phyloP scores from a whole-genome alignment of 73 alveolate genomes.

The Diophrys appendiculata region DNA sequence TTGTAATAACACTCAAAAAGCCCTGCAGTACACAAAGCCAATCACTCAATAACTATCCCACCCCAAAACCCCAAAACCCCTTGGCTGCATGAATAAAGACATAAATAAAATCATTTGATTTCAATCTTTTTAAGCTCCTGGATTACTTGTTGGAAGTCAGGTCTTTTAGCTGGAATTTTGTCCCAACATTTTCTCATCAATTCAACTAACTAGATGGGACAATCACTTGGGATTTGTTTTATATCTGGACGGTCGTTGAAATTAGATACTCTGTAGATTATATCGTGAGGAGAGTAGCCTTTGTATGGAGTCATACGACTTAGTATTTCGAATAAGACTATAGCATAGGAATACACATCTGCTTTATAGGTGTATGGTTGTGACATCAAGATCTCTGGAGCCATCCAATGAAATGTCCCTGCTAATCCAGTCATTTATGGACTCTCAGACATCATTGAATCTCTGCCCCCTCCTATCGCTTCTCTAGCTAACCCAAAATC shows the following conservation, averaged over 20 bases:
- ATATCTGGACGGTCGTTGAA: conserved; percentile 80
- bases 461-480: conserved; percentile 81
- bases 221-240: conserved; percentile 63
- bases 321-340: conserved; percentile 92
- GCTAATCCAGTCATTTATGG: conserved; percentile 21
- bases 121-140: conserved; percentile 51
- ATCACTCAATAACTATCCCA: no score
- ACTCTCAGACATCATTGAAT: conserved; percentile 12
- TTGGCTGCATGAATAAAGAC: background rate
- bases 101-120: background rate
- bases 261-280: conserved; percentile 28
- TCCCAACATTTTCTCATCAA: conserved; percentile 88
- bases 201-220: conserved; percentile 71
- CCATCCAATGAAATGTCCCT: conserved; percentile 97
- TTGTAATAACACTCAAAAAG: no score
- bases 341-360: conserved; percentile 96
- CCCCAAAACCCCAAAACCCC: no score
- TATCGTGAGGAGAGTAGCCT: conserved; percentile 20
- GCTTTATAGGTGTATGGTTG: conserved; percentile 91
- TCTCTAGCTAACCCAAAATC: conserved; percentile 95
- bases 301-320: conserved; percentile 92
- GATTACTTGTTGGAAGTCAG: conserved; percentile 73
- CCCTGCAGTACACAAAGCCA: no score
- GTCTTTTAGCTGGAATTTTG: conserved; percentile 78
- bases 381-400: conserved; percentile 94